Evolutionary conservation across 495 filamentous ascomycete species (phyloP), one percentile per base, ranked within the genome.

Genomic region (Astrothelium macrocarpum): DNA sequence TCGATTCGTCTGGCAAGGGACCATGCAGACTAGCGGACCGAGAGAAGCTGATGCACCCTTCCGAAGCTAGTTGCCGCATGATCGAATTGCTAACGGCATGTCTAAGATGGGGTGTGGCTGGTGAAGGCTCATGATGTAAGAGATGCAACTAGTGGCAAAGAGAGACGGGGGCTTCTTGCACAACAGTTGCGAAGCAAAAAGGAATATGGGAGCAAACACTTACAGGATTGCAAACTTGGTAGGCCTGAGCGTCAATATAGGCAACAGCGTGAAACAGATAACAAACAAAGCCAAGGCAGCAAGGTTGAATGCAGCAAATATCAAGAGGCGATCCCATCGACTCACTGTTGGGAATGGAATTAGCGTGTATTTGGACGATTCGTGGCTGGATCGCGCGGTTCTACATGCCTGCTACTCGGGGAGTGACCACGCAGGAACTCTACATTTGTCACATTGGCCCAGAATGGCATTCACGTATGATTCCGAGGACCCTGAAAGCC

Each of bases 221-320:
- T 85, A 97, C 94, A 98, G 75, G 64, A 95, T 89, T 59, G 94
- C 94, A 72, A 98, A 95, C 79, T 98, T 98, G 71, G 88, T 82
- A 64, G 94, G 94, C 76, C 81, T 87, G 66, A 87, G 75, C 66
- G 86, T 78, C 64, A 94, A 79, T 59, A 92, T 78, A 64, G 91
- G 91, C 77, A 94, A 91, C 32, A 98, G 79, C 71, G 84, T 84
- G 78, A 97, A 95, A 79, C 90, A 95, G 68, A 94, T 81, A 65
- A 94, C 82, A 77, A 98, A 98, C 78, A 95, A 91, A 62, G 88
- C 90, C 65, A 89, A 80, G 60, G 94, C 93, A 60, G 88, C 93
- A 66, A 96, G 73, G 72, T 96, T 97, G 79, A 95, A 95, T 69
- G 85, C 91, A 62, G 82, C 87, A 73, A 97, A 98, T 62, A 97